phyloP scores from a whole-genome alignment of 2,329 filamentous ascomycete genomes.

The Fusarium praegraminearum region DNA sequence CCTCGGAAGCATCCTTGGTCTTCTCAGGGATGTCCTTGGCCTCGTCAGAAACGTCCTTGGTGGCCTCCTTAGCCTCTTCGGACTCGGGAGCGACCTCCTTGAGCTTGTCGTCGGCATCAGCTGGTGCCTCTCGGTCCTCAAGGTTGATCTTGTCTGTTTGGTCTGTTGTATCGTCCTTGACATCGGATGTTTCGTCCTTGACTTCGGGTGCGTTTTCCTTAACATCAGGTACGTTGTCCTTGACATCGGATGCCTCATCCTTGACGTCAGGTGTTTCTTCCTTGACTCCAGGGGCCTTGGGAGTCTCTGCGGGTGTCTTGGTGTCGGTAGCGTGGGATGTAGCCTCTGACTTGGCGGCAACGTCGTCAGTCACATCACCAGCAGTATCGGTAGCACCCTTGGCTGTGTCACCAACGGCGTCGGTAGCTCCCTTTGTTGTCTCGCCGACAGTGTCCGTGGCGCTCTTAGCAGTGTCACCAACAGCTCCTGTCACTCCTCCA shows the following conservation, averaged over 20 bases:
- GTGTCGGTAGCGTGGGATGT: conserved; percentile 27
- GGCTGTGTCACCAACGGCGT: conserved; percentile 4
- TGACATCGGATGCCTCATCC: conserved; percentile 26
- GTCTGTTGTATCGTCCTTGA: conserved; percentile 11
- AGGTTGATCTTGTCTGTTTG: conserved; percentile 32
- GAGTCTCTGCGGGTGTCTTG: conserved; percentile 34
- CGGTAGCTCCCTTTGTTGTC: conserved; percentile 7
- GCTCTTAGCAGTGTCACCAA: conserved; percentile 23
- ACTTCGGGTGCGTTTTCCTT: conserved; percentile 14
- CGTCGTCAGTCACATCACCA: conserved; percentile 39
- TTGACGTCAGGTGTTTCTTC: conserved; percentile 24
- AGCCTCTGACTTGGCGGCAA: conserved; percentile 35
- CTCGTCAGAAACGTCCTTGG: background rate
- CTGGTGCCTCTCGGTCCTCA: conserved; percentile 37
- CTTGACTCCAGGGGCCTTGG: conserved; percentile 33
- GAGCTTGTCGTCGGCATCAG: conserved; percentile 33
- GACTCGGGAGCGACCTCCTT: conserved; percentile 34
- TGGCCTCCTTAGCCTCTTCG: conserved; percentile 28
- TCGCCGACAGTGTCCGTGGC: conserved; percentile 22
- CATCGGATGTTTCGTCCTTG: conserved; percentile 1
- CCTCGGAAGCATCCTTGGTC: conserved; percentile 23
- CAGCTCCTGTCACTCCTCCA: conserved; percentile 19
- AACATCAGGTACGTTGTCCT: background rate
- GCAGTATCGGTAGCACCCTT: conserved; percentile 3
- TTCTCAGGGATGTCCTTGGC: no score